Base-by-base conservation (phyloP, 2,329 filamentous ascomycete genomes). In the Botrytis paeoniae region DNA sequence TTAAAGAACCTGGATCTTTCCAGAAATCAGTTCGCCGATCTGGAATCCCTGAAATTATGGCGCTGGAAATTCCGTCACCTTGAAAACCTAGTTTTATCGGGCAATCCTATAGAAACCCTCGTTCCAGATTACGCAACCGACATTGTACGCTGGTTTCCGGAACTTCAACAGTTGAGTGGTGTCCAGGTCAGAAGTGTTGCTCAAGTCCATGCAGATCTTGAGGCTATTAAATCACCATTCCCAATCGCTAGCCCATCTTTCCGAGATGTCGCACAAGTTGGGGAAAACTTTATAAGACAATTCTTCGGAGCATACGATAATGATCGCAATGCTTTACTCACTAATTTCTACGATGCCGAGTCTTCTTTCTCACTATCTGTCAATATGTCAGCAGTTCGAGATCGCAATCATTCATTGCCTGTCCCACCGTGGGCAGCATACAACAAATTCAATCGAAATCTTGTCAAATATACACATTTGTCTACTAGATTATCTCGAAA, bases 1-100 rank as follows among this genome's bases (percentile, higher is more conserved):
- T 85, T 98, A 74, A 91, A 93, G 80, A 95, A 97, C 77, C 89
- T 99, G 20, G 95, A 98, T 77, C 87, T 98, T 39, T 96, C 93
- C 71, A 89, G 91, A 80, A 98, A 98, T 83, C 88, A 90, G 59
- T 89, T 99, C 78, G 85, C 87, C 73, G 89, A 88, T 69, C 82
- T 94, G 69, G 88, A 89, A 73, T 87, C 88, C 16, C 82, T 99
- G 64, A 87, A 90, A 70, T 87, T 86, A 45, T 98, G 94, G 94
- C 91, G 91, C 74, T 89, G 90, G 79, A 93, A 92, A 72, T 95
- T 98, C 79, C 89, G 87, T 70, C 85, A 89, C 73, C 86, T 98
- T 18, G 90, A 97, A 80, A 95, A 95, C 70, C 86, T 99, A 3
- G 89, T 97, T 74, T 84, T 97, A 75, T 87, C 87, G 16, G 91